Base-by-base conservation (phyloP, 2,329 filamentous ascomycete genomes). In the Phialocephala sp. region DNA sequence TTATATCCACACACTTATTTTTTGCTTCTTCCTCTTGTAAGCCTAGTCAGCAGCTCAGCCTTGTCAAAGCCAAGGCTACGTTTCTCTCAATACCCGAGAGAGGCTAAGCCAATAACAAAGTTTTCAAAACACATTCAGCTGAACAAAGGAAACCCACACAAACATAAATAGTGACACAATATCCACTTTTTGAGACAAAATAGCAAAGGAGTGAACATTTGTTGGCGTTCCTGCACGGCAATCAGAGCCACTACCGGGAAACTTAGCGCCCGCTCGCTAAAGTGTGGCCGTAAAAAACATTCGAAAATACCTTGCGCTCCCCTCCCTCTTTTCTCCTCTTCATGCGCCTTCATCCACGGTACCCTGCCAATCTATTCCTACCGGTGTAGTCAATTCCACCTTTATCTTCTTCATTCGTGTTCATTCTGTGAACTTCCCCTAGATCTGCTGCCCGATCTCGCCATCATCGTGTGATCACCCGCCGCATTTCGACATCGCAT, bases 301-400 rank as follows among this genome's bases (percentile, higher is more conserved):
- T 43, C 43, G 59, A 65, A 65, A 65, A 55, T 62, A 61, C 37
- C 54, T 62, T 52, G 4, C 12, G 37, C 15, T 41, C 55, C 63
- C 37, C 50, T 55, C 58, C 58, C 35, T 37, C n/a, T 66, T 64
- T 64, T 63, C 60, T 63, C 66, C 36, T 55, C 67, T 59, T 66
- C 67, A 69, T 69, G 67, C 69, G 65, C 64, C 64, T 67, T 64
- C 45, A 62, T 67, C 64, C 68, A 71, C 69, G 69, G 69, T 69
- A 70, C 64, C 66, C 32, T 63, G 71, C 61, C 70, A 73, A 73
- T 72, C 62, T 68, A 68, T 70, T 62, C 66, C 64, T 69, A 70
- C 69, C 69, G 68, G 72, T 73, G 72, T 70, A 71, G 68, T 74
- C 71, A 70, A 71, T 72, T 64, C 67, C 60, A 62, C 62, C 59